Evolutionary conservation across 306 rosid genomes (phyloP).

Genomic region (Quercus suber): DNA sequence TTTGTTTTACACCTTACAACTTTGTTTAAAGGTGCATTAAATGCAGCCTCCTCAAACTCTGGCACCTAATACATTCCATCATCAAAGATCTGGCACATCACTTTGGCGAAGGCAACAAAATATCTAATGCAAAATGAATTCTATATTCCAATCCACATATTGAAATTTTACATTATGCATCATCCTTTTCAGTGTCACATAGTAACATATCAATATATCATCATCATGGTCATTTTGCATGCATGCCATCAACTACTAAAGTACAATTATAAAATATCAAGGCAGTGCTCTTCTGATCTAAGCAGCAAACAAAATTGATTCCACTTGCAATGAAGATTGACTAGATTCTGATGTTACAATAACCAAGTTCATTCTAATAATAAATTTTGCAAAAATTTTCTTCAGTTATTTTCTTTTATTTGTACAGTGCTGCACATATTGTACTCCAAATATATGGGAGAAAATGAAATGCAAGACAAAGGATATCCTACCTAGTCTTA

Average conservation of each 20-base stretch:
- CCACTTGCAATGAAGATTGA: background rate
- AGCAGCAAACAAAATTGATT: background rate
- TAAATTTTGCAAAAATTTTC: background rate
- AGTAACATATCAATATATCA: background rate
- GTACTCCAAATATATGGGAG: background rate
- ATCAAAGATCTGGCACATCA: slow-evolving; percentile 21
- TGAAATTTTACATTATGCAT: background rate
- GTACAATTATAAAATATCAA: background rate
- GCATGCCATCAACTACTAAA: background rate
- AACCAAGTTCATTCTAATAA: background rate
- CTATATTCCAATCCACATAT: background rate
- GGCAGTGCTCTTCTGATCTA: background rate
- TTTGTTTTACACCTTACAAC: slow-evolving; percentile 84
- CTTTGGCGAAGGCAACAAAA: slow-evolving; percentile 11
- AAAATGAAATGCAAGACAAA: background rate
- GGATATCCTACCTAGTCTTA: background rate
- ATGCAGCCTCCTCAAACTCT: slow-evolving; percentile 96
- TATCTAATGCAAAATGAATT: background rate
- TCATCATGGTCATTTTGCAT: background rate
- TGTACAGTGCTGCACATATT: background rate
- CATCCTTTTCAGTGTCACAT: background rate
- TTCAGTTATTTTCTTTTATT: background rate
- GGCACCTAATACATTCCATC: slow-evolving; percentile 63
- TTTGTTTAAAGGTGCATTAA: slow-evolving; percentile 80
- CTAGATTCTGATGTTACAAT: background rate